Evolutionary conservation across 139 green algal species (phyloP).

Genomic region (Micractinium sp.): DNA sequence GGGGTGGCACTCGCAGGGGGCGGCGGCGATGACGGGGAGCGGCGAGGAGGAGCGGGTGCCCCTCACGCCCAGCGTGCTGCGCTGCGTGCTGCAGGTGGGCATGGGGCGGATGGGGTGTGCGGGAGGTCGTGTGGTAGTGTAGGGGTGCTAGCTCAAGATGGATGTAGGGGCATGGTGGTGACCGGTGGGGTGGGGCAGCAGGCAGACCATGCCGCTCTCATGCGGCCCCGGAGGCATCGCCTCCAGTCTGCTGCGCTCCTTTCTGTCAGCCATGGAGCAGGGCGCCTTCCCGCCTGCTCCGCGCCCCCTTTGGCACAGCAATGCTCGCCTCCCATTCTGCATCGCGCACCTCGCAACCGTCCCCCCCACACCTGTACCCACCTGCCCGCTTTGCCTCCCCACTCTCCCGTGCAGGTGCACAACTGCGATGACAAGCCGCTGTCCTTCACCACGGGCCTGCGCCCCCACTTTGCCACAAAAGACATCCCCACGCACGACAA

Average conservation of each 20-base stretch:
- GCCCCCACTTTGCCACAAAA: conserved; percentile 36
- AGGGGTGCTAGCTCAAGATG: no score
- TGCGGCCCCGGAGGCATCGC: no score
- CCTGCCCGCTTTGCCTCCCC: neutral
- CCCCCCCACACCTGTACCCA: neutral
- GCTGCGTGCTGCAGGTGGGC: conserved; percentile 16
- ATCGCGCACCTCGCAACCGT: neutral
- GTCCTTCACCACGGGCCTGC: conserved; percentile 53
- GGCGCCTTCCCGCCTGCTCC: no score
- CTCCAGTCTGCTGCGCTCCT: no score
- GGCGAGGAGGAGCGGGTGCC: neutral
- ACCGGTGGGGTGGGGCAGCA: no score
- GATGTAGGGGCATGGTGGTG: neutral
- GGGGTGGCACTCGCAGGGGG: neutral
- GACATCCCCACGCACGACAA: conserved; percentile 17
- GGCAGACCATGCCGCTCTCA: no score
- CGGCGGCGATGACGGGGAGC: neutral
- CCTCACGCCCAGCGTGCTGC: conserved; percentile 16
- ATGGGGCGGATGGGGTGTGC: neutral
- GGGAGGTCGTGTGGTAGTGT: neutral
- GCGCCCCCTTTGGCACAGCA: no score
- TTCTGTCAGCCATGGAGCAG: no score
- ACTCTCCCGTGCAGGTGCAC: conserved; percentile 37
- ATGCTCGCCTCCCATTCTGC: no score
- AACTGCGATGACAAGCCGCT: conserved; percentile 44